Base-by-base conservation (phyloP, 441 rosid species). In the Breynia disticha region DNA sequence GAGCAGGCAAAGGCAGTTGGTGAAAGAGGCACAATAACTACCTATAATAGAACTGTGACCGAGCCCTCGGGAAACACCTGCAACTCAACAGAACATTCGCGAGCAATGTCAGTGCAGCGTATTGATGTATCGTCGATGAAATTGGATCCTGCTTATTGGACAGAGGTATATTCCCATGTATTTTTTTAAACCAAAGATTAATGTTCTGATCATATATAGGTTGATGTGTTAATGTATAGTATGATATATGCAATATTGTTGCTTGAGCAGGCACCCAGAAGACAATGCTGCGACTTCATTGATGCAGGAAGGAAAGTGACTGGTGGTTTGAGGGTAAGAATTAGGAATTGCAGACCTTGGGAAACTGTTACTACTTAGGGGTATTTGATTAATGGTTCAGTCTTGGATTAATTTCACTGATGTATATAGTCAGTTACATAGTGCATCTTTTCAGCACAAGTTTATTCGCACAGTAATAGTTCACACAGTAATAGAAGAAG, bases 221-320 rank as follows among this genome's bases (percentile, higher is more conserved):
- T 28, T 28, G 35, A 28, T 28, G 8, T 28, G 8, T 28, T 28
- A 28, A 28, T 28, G 35, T 28, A 4, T 9, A 28, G 35, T 28
- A 28, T 28, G 8, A 41, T 11, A 15, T 19, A 48, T 44, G 12
- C 54, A 32, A 17, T 43, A 22, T 56, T 21, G 15, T 32, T 39
- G 22, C 14, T 41, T 46, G 56, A 60, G 54, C 66, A 84, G 80
- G 90, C 76, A 46, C 79, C 78, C 5, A 60, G 71, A 45, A 83
- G 89, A 61, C 85, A 78, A 4, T 85, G 91, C 59, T 73, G 90
- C 39, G 86, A 88, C 56, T 66, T 85, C 20, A 53, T 67, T 54
- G 73, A 76, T 59, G 56, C 59, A 18, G 67, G 79, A 50, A 53
- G 55, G 55, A 51, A 52, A 41, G 69, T 55, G 44, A 67, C 59